Evolutionary conservation across 1,284 basidiomycete species (phyloP), one percentile per base, ranked within the genome.

Genomic region (Moesziomyces aphidis): DNA sequence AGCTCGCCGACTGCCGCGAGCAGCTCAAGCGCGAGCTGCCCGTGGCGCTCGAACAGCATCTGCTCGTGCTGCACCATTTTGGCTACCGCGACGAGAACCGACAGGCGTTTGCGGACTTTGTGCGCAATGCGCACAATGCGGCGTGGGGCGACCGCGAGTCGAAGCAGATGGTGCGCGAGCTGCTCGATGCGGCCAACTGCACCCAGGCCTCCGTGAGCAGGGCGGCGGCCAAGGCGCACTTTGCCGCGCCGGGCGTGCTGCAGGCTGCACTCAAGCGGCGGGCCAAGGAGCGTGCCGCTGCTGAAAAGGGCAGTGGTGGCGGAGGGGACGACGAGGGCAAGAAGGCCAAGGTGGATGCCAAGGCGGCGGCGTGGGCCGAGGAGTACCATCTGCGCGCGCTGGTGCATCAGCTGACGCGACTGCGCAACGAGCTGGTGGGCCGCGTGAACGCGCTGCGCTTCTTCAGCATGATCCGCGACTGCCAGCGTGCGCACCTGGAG

Each of bases 1-100:
- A 97, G 81, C 87, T 94, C 45, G 89, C 91, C 22, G 90, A 91
- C 49, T 96, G 94, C 85, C 91, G 90, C 78, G 85, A 86, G 3
- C 93, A 96, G 61, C 87, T 97, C 22, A 86, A 90, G 52, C 85
- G 87, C 53, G 89, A 90, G 45, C 87, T 96, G 76, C 75, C 66
- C 15, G 90, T 91, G 0, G 88, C 92, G 39, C 88, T 88, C 71
- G 73, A 86, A 55, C 84, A 87, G 62, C 77, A 81, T 4, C 75
- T 78, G 45, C 66, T 85, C 19, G 87, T 89, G 69, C 91, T 93
- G 85, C 90, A 90, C 79, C 87, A 87, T 47, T 89, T 93, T 36
- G 89, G 89, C 53, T 88, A 89, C 70, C 86, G 88, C 24, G 88
- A 87, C 15, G 87, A 88, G n/a, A 91, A 93, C 78, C 91, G 91